A percentile compares a stretch with the other conserved stretches of the same genome.
Conservation (phyloP, 495 filamentous ascomycete genomes). For the Emericellopsis terricola region DNA sequence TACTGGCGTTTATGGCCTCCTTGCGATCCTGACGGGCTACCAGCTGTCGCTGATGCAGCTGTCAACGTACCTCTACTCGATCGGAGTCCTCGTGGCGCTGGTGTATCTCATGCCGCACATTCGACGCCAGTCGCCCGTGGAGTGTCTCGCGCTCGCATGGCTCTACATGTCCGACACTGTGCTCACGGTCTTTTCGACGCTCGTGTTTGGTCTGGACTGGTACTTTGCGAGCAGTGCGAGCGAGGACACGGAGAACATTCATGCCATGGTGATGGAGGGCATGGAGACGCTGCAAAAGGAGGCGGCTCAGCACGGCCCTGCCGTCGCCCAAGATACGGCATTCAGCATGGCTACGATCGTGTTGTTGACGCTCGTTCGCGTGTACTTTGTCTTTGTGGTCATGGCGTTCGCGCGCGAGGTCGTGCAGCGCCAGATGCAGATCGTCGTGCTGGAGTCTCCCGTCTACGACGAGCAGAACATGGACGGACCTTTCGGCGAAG, state of each 20-base stretch:
- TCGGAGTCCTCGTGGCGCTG: slow-evolving; percentile 42
- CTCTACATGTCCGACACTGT: slow-evolving; percentile 64
- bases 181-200: slow-evolving; percentile 61
- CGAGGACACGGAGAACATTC: slow-evolving; percentile 5
- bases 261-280: neutral
- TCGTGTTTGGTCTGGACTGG: slow-evolving; percentile 66
- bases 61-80: slow-evolving; percentile 72
- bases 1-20: slow-evolving; percentile 72
- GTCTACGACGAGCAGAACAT: slow-evolving; percentile 8
- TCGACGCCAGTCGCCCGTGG: slow-evolving; percentile 46
- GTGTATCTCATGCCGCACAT: slow-evolving; percentile 50
- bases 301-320: slow-evolving; percentile 1
- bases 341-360: slow-evolving; percentile 58
- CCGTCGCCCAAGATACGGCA: slow-evolving; percentile 34
- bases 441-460: slow-evolving; percentile 15
- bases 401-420: slow-evolving; percentile 61
- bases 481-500: slow-evolving; percentile 48
- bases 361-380: slow-evolving; percentile 47
- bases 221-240: slow-evolving; percentile 45
- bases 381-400: slow-evolving; percentile 66
- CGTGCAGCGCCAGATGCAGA: slow-evolving; percentile 39
- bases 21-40: slow-evolving; percentile 63
- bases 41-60: slow-evolving; percentile 44
- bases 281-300: slow-evolving; percentile 1
- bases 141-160: slow-evolving; percentile 53